Conservation (phyloP, 192 early-diverging fungal genomes). For the Podila epicladia region DNA sequence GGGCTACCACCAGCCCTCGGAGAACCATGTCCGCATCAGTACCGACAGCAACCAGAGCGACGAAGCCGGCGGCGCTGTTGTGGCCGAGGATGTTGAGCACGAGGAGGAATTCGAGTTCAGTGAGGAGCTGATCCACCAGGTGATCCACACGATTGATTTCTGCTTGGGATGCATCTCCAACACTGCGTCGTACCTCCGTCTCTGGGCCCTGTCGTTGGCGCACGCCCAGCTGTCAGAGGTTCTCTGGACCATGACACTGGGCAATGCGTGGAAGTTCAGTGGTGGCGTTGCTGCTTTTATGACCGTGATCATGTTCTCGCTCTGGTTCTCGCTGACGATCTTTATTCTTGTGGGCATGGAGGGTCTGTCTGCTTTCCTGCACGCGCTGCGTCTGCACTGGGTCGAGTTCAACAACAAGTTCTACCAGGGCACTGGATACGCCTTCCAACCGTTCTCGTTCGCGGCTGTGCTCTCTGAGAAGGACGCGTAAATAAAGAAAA, state of each 20-base stretch:
- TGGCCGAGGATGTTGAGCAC: slow-evolving; percentile 74
- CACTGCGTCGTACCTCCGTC: slow-evolving; percentile 97
- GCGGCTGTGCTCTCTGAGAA: slow-evolving; percentile 43
- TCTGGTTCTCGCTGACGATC: slow-evolving; percentile 92
- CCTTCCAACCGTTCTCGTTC: slow-evolving; percentile 95
- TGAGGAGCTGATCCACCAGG: slow-evolving; percentile 96
- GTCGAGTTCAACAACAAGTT: slow-evolving; percentile 99
- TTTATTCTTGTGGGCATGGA: slow-evolving; percentile 89
- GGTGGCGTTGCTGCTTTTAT: slow-evolving; percentile 70
- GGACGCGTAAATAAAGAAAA: slow-evolving; percentile 9
- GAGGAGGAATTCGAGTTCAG: slow-evolving; percentile 89
- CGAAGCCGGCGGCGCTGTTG: slow-evolving; percentile 58
- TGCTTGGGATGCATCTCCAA: slow-evolving; percentile 96
- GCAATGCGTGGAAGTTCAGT: slow-evolving; percentile 59
- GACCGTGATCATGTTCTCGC: slow-evolving; percentile 79
- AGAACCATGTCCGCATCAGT: slow-evolving; percentile 56
- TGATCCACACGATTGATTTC: slow-evolving; percentile 99
- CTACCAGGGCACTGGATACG: slow-evolving; percentile 89
- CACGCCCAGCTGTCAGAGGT: slow-evolving; percentile 98
- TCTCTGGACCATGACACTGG: slow-evolving; percentile 93
- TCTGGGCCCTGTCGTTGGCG: slow-evolving; percentile 98
- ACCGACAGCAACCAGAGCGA: slow-evolving; percentile 54
- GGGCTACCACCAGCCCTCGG: slow-evolving; percentile 76
- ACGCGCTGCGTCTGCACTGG: slow-evolving; percentile 96
- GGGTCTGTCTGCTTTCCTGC: slow-evolving; percentile 92